Base-by-base conservation (phyloP, 371 early-diverging fungal species). In the Mucor circinelloides region DNA sequence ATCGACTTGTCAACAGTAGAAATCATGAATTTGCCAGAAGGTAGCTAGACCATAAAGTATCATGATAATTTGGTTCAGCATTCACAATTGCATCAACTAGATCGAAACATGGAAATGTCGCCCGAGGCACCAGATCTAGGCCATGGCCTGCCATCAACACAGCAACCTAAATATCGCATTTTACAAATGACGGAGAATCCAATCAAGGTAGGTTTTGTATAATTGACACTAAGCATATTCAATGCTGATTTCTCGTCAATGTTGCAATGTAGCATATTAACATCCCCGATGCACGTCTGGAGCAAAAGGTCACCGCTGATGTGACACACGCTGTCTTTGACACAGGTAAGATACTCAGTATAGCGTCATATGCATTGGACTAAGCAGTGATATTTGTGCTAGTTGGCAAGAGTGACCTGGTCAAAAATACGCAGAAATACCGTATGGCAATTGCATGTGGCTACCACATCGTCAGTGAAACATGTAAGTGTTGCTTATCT, bases 381-480 rank as follows among this genome's bases (percentile, higher is more conserved):
- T 46, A 56, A 50, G 32, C 36, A 21, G 10, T 17, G 44, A 10
- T 12, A 48, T 48, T 21, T 25, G 19, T 21, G 10, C 21, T 23
- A 48, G 19, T 25, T 8, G 48, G 19, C 25, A 48, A 21, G 19
- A 6, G 21, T 6, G 9, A 23, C 8, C 21, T 48, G 21, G 48
- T 48, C 48, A 48, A 48, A 21, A 48, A 48, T 12, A 64, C 36
- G 32, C 17, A 21, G 23, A 52, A 58, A 6, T 70, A 70, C 15
- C 31, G 44, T 19, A 27, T 70, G 15, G 71, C 60, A 25, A 32
- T 70, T 19, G 31, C 66, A 15, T 58, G 42, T 54, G 71, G 71
- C 12, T 70, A 66, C 7, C 66, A 52, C 44, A 66, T 70, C 9
- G 63, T 70, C 0, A 63, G 59, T 54, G 50, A 63, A 4, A 21